Conservation (phyloP, 495 filamentous ascomycete species). For the Lasiosphaeria ovina region DNA sequence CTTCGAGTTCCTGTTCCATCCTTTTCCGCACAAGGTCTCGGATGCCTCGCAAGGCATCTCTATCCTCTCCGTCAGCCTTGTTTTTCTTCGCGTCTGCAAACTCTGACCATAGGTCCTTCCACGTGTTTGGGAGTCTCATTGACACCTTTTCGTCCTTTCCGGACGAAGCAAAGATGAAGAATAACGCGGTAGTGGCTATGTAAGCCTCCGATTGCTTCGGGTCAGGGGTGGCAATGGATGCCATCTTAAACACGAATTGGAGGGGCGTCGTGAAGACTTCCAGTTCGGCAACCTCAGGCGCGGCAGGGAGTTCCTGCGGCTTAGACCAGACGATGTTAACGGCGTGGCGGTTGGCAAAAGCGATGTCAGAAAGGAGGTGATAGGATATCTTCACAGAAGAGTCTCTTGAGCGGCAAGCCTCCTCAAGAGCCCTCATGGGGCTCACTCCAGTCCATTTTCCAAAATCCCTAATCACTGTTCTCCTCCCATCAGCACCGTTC, state of each 20-base stretch:
- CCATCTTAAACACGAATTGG: conserved; percentile 65
- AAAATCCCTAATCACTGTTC: conserved; percentile 72
- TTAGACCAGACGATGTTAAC: conserved; percentile 80
- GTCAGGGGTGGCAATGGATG: conserved; percentile 68
- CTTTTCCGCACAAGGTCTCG: conserved; percentile 59
- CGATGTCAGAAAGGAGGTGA: conserved; percentile 63
- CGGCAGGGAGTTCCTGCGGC: conserved; percentile 56
- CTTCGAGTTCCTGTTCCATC: conserved; percentile 58
- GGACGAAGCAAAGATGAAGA: conserved; percentile 71
- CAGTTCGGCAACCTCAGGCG: conserved; percentile 38
- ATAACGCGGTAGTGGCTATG: conserved; percentile 77
- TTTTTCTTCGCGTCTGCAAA: conserved; percentile 66
- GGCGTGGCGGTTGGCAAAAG: conserved; percentile 71
- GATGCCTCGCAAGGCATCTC: conserved; percentile 59
- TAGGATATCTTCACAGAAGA: conserved; percentile 61
- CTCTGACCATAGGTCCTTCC: conserved; percentile 85
- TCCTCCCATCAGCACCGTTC: conserved; percentile 48
- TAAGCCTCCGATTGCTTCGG: conserved; percentile 80
- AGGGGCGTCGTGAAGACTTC: conserved; percentile 43
- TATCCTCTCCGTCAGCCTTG: conserved; percentile 66
- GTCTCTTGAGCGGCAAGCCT: conserved; percentile 82
- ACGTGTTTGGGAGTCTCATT: conserved; percentile 70
- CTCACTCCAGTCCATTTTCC: conserved; percentile 71
- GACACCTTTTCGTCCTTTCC: conserved; percentile 84
- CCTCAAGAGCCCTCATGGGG: conserved; percentile 74